Conservation (phyloP, 768 basidiomycete species). For the Cyathus striatus region DNA sequence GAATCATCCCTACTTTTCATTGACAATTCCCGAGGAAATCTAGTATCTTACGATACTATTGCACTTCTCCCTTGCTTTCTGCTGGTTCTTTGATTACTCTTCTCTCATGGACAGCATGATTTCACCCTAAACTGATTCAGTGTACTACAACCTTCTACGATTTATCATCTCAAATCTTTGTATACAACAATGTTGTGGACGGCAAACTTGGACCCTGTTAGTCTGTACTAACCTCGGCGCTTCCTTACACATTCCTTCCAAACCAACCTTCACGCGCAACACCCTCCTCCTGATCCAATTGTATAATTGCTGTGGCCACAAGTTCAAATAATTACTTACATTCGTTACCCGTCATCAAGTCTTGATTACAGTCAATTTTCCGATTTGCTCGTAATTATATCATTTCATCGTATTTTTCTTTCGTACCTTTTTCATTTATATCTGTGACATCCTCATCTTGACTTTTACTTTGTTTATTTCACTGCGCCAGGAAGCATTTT, state of each 20-base stretch:
- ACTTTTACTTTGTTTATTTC: too few species aligned
- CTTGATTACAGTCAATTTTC: too few species aligned
- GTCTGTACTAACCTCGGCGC: not conserved
- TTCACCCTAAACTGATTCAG: not conserved
- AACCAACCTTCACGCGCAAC: not conserved
- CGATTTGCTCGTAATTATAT: too few species aligned
- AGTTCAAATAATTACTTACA: not conserved
- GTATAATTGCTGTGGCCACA: too few species aligned
- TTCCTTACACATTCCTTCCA: not conserved
- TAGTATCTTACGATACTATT: slow-evolving; percentile 24
- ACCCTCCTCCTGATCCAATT: not conserved
- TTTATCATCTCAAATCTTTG: not conserved
- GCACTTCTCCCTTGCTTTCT: not conserved
- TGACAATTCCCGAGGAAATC: slow-evolving; percentile 64
- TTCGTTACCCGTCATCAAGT: not conserved
- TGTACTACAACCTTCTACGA: slow-evolving; percentile 3
- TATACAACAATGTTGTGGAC: not conserved
- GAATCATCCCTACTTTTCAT: slow-evolving; percentile 79
- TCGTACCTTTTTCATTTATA: too few species aligned
- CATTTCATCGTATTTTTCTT: too few species aligned
- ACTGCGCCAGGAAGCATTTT: too few species aligned
- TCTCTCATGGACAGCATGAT: slow-evolving; percentile 5
- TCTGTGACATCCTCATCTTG: too few species aligned
- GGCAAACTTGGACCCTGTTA: not conserved
- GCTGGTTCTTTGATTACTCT: not conserved